A percentile compares a stretch with the other conserved stretches of the same genome.
Conservation (phyloP, 2,329 filamentous ascomycete genomes). For the Leptodontidium sp. region DNA sequence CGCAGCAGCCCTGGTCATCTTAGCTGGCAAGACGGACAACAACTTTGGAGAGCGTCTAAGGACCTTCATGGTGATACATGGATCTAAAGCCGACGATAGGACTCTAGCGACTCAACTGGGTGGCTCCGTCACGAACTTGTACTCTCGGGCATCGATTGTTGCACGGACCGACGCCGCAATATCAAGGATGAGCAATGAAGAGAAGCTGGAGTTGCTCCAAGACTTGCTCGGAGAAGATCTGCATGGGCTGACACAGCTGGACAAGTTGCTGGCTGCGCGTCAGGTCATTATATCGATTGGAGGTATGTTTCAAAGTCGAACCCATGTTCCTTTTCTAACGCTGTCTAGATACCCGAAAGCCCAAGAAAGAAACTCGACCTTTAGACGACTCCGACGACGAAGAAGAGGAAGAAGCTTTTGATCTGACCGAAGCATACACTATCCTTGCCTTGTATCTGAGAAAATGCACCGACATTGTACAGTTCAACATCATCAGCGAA, state of each 20-base stretch:
- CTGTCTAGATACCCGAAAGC: constrained; percentile 36
- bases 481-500: constrained; percentile 45
- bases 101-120: constrained; percentile 15
- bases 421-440: constrained; percentile 41
- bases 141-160: constrained; percentile 37
- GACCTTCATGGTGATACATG: constrained; percentile 37
- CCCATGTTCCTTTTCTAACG: constrained; percentile 1
- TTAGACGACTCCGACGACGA: constrained; percentile 23
- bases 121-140: constrained; percentile 34
- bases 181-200: constrained; percentile 30
- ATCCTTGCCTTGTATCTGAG: constrained; percentile 37
- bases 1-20: constrained; percentile 26
- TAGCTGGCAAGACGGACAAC: constrained; percentile 21
- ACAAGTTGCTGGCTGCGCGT: constrained; percentile 40
- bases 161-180: constrained; percentile 31
- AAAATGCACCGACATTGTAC: constrained; percentile 38
- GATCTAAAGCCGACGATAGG: constrained; percentile 10
- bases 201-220: constrained; percentile 39
- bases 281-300: constrained; percentile 41
- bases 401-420: constrained; percentile 32
- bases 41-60: constrained; percentile 35
- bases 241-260: constrained; percentile 29
- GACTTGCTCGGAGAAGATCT: constrained; percentile 32
- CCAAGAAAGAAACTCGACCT: constrained; percentile 6
- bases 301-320: constrained; percentile 33